phyloP scores from a whole-genome alignment of 345 rosid genomes.

The Ailanthus altissimus region DNA sequence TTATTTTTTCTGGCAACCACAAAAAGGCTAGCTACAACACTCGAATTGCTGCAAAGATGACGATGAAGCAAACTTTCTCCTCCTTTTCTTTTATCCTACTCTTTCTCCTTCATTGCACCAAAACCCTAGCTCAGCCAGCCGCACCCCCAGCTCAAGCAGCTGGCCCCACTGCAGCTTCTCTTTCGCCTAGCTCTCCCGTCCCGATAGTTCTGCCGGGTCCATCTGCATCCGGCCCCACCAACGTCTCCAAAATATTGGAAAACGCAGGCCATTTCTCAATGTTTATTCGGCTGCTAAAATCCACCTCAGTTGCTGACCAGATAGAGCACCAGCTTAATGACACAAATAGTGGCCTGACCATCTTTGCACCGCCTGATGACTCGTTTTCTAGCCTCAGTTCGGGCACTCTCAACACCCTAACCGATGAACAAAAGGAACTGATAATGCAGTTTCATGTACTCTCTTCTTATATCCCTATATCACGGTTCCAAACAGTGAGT shows the following conservation, averaged over 20 bases:
- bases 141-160: constrained; percentile 21
- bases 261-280: constrained; percentile 38
- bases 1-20: not conserved
- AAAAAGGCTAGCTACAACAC: not conserved
- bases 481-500: constrained; percentile 42
- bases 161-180: not conserved
- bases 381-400: constrained; percentile 37
- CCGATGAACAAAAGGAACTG: constrained; percentile 32
- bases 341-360: constrained; percentile 35
- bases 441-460: constrained; percentile 41
- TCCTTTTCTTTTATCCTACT: constrained; percentile 24
- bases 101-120: constrained; percentile 26
- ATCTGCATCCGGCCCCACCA: constrained; percentile 32
- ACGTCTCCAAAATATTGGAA: constrained; percentile 32
- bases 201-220: not conserved
- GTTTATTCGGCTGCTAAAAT: constrained; percentile 32
- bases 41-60: not conserved
- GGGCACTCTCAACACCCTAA: constrained; percentile 39
- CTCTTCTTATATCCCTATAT: constrained; percentile 29
- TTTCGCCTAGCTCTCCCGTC: constrained; percentile 10
- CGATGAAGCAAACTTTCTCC: constrained; percentile 1
- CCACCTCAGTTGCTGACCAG: constrained; percentile 30
- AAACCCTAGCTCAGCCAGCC: constrained; percentile 28
- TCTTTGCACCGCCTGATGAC: constrained; percentile 39
- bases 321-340: constrained; percentile 39